These are phyloP conservation scores for Geotrichum carabidarum DNA, from an alignment of 1,139 yeast species.

Conservation along the genomic window DNA sequence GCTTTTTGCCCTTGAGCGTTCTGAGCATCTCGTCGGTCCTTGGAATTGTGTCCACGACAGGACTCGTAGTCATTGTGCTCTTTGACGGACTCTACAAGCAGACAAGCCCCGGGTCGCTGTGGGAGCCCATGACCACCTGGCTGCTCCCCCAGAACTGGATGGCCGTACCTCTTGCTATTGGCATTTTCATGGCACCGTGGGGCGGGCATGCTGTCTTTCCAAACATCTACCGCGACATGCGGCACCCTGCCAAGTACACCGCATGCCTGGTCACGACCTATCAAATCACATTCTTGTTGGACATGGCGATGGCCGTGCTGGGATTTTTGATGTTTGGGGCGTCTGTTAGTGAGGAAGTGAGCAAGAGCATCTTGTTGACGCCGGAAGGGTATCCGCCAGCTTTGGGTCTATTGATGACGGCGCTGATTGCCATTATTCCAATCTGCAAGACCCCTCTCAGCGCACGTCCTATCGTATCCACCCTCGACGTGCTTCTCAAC, in stretches of 20 bases:
- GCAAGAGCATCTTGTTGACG: conserved; percentile 65
- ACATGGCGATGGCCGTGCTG: conserved; percentile 66
- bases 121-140: conserved; percentile 45
- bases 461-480: conserved; percentile 79
- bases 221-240: conserved; percentile 73
- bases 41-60: conserved; percentile 68
- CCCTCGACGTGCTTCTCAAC: conserved; percentile 48
- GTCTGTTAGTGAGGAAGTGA: conserved; percentile 69
- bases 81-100: conserved; percentile 57
- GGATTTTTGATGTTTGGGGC: conserved; percentile 88
- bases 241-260: conserved; percentile 57
- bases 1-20: conserved; percentile 65
- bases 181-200: conserved; percentile 82
- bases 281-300: conserved; percentile 63
- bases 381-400: conserved; percentile 63
- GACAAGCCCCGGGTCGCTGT: conserved; percentile 61
- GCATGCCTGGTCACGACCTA: conserved; percentile 53
- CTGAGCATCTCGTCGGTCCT: conserved; percentile 66
- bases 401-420: conserved; percentile 59
- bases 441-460: conserved; percentile 82
- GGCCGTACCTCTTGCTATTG: conserved; percentile 57
- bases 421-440: conserved; percentile 74
- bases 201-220: conserved; percentile 90
- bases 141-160: conserved; percentile 49
- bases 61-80: conserved; percentile 54